Conservation (phyloP, 106 monocot genomes). For the Dendrobium huoshanense region DNA sequence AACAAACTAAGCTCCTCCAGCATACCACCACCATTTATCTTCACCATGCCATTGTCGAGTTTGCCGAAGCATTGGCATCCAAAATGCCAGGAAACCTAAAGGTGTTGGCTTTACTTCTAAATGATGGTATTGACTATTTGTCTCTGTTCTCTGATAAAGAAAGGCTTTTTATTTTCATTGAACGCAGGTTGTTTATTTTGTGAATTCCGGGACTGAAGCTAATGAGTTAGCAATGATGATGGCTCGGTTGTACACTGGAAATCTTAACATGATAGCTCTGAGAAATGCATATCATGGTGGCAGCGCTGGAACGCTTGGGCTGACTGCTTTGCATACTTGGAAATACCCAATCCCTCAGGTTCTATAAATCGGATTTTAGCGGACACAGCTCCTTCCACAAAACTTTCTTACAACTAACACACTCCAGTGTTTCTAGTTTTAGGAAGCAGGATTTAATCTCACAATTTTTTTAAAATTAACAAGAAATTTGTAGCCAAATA, state of each 20-base stretch:
- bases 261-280: constrained; percentile 88
- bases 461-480: no score
- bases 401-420: no score
- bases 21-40: constrained; percentile 92
- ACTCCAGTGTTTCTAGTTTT: no score
- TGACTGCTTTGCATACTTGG: constrained; percentile 90
- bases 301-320: constrained; percentile 84
- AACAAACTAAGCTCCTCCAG: constrained; percentile 81
- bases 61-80: constrained; percentile 87
- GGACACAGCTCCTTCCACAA: neutral
- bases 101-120: constrained; percentile 17
- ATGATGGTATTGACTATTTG: neutral
- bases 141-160: neutral
- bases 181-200: constrained; percentile 96
- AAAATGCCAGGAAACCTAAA: constrained; percentile 98
- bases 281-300: constrained; percentile 99
- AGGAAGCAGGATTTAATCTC: no score
- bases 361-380: neutral
- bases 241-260: constrained; percentile 90
- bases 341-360: constrained; percentile 99
- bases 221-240: constrained; percentile 95
- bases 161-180: neutral
- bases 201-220: constrained; percentile 99
- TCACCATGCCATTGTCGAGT: constrained; percentile 91
- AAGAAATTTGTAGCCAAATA: no score